Conservation (phyloP, 2,329 filamentous ascomycete genomes). For the Plenodomus tracheiphilus region DNA sequence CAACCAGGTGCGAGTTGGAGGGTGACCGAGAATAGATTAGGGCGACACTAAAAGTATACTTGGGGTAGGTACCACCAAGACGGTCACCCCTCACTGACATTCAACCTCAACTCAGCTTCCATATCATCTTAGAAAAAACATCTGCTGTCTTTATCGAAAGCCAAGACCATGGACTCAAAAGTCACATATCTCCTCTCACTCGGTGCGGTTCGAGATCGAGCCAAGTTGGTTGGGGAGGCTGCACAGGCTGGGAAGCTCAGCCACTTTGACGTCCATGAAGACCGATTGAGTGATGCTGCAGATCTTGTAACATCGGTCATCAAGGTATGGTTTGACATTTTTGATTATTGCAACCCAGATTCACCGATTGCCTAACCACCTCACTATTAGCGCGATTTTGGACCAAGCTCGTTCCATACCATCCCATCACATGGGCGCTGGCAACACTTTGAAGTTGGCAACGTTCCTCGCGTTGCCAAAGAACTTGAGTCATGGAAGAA, state of each 20-base stretch:
- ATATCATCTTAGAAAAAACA: too few relatives aligned
- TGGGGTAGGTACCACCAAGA: too few relatives aligned
- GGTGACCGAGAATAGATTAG: too few relatives aligned
- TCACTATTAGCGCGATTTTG: slow-evolving; percentile 63
- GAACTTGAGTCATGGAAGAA: slow-evolving; percentile 66
- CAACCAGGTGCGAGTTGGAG: too few relatives aligned
- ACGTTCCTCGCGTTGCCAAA: slow-evolving; percentile 69
- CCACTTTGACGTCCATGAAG: slow-evolving; percentile 85
- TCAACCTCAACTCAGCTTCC: too few relatives aligned
- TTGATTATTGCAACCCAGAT: neutral
- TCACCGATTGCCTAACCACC: neutral
- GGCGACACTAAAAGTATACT: too few relatives aligned
- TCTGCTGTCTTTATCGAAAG: too few relatives aligned
- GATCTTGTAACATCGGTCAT: slow-evolving; percentile 85
- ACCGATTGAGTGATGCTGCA: slow-evolving; percentile 77
- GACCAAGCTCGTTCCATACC: slow-evolving; percentile 55
- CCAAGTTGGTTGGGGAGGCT: slow-evolving; percentile 28
- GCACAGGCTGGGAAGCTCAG: slow-evolving; percentile 56
- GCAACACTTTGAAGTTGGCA: slow-evolving; percentile 79
- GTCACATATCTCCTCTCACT: slow-evolving; percentile 33
- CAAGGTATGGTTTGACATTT: slow-evolving; percentile 62
- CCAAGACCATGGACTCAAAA: slow-evolving; percentile 27
- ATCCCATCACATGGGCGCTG: slow-evolving; percentile 76
- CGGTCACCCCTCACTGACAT: too few relatives aligned
- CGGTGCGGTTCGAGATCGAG: slow-evolving; percentile 31